Base-by-base conservation (phyloP, 345 rosid genomes). In the Euphorbia peplus region DNA sequence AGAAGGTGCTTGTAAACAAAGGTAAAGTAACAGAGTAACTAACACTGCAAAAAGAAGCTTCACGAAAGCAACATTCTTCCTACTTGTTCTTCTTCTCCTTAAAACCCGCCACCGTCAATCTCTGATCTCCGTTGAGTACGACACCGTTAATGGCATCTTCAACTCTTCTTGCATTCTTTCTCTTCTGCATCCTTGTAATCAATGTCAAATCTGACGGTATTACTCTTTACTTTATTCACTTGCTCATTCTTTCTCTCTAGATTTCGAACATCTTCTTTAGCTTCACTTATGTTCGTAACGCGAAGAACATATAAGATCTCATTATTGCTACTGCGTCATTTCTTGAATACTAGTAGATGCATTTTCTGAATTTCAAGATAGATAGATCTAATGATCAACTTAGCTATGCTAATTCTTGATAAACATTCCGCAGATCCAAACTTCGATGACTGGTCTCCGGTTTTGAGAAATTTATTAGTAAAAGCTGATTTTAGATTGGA, bases 101-200 rank as follows among this genome's bases (percentile, higher is more conserved):
- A 24, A 22, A 8, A 50, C 51, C 58, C 61, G 28, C 41, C 60
- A 47, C 41, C 64, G 39, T 7, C 42, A 35, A 4, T 22, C 30
- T 12, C 22, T 42, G n/a, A n/a, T n/a, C 39, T 42, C 26, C 30
- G 18, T n/a, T n/a, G n/a, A n/a, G n/a, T n/a, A 10, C 58, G 8
- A 8, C 64, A 39, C 52, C 52, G 66, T 39, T 76, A 71, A 91
- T 89, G 97, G 82, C 86, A 52, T 62, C 81, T 47, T 44, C 82
- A 50, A 70, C 68, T 55, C 73, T 77, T 69, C 68, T 83, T 47
- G 46, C 76, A 28, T 65, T 79, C 75, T 68, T 83, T 26, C 76
- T 83, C 66, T 8, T 70, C 64, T 68, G 76, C 73, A 16, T 87
- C 81, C 62, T 86, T 83, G 54, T 73, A 75, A 52, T 76, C 66